These are phyloP conservation scores for Aspergillus sp. DNA, from an alignment of 2,329 filamentous ascomycete species.

Conservation along the genomic window DNA sequence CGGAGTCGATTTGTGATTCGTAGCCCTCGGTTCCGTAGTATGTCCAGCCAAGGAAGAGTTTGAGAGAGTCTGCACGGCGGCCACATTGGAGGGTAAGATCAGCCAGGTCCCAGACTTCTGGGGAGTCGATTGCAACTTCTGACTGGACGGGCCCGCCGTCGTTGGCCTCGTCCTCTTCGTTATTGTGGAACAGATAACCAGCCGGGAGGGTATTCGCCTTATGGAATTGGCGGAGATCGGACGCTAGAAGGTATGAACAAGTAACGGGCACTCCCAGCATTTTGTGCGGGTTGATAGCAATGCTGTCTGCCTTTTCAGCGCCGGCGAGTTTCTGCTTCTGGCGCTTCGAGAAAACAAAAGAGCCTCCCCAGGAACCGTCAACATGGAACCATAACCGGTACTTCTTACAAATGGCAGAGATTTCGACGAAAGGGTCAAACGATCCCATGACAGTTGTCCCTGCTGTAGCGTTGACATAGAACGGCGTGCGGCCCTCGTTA, in stretches of 20 bases:
- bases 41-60: constrained; percentile 80
- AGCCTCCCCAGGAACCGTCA: constrained; percentile 85
- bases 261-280: constrained; percentile 91
- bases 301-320: constrained; percentile 65
- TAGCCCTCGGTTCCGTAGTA: constrained; percentile 80
- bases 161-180: constrained; percentile 33
- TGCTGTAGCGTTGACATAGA: constrained; percentile 93
- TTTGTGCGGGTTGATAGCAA: constrained; percentile 93
- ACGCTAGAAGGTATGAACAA: constrained; percentile 78
- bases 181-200: constrained; percentile 72
- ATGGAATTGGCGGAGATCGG: constrained; percentile 71
- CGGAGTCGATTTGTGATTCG: constrained; percentile 60
- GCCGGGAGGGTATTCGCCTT: constrained; percentile 78
- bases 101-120: constrained; percentile 77
- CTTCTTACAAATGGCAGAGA: constrained; percentile 63
- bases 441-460: constrained; percentile 90
- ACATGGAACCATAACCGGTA: constrained; percentile 85
- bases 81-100: constrained; percentile 93
- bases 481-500: constrained; percentile 65
- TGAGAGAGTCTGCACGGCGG: constrained; percentile 74
- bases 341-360: constrained; percentile 66
- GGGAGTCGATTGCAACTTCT: constrained; percentile 26
- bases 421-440: constrained; percentile 69
- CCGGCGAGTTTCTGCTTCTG: constrained; percentile 62
- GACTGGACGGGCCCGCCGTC: constrained; percentile 9